Conservation (phyloP, 495 filamentous ascomycete genomes). For the Trichoderma reesei region DNA sequence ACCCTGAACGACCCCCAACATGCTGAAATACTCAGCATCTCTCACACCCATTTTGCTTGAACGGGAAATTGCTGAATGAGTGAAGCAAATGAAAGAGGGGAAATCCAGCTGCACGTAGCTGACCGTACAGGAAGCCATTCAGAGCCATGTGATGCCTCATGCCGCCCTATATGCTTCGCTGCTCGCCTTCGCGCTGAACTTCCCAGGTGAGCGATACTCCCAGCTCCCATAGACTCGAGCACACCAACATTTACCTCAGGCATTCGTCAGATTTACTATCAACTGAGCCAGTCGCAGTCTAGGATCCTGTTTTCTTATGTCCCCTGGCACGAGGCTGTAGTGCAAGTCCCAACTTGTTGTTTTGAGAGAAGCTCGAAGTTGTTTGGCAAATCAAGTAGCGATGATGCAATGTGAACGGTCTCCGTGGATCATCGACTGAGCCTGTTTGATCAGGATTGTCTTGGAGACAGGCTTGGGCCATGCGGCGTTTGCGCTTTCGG, state of each 20-base stretch:
- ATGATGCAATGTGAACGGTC: slow-evolving; percentile 8
- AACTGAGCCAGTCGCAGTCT: slow-evolving; percentile 21
- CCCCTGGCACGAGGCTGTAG: slow-evolving; percentile 19
- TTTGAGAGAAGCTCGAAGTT: slow-evolving; percentile 19
- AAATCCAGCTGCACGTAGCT: too few relatives aligned
- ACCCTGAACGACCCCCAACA: too few relatives aligned
- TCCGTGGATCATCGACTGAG: slow-evolving; percentile 18
- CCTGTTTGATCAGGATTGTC: slow-evolving; percentile 6
- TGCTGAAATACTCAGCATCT: too few relatives aligned
- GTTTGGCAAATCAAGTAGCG: slow-evolving; percentile 16
- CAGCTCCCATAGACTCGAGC: slow-evolving; percentile 29
- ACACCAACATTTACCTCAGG: slow-evolving; percentile 25
- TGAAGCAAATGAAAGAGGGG: not conserved
- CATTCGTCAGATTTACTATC: slow-evolving; percentile 27
- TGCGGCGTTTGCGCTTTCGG: slow-evolving; percentile 30
- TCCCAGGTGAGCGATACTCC: slow-evolving; percentile 9
- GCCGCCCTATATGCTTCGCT: not conserved
- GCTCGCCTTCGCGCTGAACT: not conserved
- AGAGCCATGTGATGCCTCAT: not conserved
- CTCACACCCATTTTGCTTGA: too few relatives aligned
- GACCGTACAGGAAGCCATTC: not conserved
- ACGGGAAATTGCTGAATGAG: not conserved
- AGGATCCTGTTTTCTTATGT: slow-evolving; percentile 19
- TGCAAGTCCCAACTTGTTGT: slow-evolving; percentile 27
- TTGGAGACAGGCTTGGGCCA: slow-evolving; percentile 29